These are phyloP conservation scores for Limtongia smithiae DNA, from an alignment of 805 yeast species.

Conservation along the genomic window DNA sequence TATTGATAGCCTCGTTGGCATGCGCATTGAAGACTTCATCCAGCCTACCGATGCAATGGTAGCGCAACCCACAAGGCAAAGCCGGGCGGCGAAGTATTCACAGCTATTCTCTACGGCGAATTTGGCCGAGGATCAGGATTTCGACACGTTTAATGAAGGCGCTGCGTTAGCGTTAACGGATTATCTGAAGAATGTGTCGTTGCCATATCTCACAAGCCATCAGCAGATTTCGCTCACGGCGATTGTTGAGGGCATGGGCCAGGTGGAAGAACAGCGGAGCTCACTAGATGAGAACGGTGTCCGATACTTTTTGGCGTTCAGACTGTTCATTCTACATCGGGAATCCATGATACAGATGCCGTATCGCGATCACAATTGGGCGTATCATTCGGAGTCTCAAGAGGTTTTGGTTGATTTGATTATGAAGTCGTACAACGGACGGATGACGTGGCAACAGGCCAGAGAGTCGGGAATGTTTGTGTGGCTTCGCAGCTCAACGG, in stretches of 20 bases:
- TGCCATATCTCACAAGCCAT: conserved; percentile 84
- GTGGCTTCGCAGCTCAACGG: conserved; percentile 55
- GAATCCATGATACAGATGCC: conserved; percentile 52
- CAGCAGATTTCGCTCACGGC: conserved; percentile 81
- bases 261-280: conserved; percentile 45
- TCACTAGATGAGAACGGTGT: conserved; percentile 63
- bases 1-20: conserved; percentile 33
- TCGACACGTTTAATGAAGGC: conserved; percentile 40
- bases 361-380: conserved; percentile 85
- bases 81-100: conserved; percentile 19
- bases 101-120: conserved; percentile 8
- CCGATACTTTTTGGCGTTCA: conserved; percentile 45
- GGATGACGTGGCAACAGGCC: conserved; percentile 59
- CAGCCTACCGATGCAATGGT: conserved; percentile 12
- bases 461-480: conserved; percentile 60
- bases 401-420: conserved; percentile 57
- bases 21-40: conserved; percentile 36
- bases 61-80: neutral
- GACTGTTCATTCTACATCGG: conserved; percentile 44
- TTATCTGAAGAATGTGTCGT: conserved; percentile 56
- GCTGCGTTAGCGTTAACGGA: conserved; percentile 53
- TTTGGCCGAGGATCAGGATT: conserved; percentile 10
- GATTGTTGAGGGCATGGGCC: conserved; percentile 60
- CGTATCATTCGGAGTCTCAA: conserved; percentile 75
- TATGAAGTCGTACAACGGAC: conserved; percentile 43